Evolutionary conservation across 2,329 filamentous ascomycete species (phyloP).

Genomic region (Cladophialophora carrionii): DNA sequence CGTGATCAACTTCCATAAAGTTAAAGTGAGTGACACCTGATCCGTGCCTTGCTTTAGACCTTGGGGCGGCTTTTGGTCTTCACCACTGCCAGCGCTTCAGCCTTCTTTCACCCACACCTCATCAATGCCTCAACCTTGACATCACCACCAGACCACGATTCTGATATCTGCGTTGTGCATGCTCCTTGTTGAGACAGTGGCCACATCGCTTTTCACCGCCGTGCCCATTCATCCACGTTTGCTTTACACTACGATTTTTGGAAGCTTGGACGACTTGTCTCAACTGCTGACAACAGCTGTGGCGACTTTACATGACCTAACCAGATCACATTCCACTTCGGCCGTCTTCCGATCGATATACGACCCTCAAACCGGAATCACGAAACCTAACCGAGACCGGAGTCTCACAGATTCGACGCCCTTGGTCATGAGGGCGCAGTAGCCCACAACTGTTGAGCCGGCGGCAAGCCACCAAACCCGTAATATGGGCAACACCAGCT

Average conservation of each 20-base stretch:
- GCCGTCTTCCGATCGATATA: background rate
- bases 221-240: background rate
- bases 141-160: slow-evolving; percentile 4
- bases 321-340: background rate
- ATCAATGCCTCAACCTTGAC: slow-evolving; percentile 7
- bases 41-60: slow-evolving; percentile 9
- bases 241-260: background rate
- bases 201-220: background rate
- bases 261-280: slow-evolving; percentile 19
- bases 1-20: background rate
- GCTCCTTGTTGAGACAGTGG: background rate
- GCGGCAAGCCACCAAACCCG: slow-evolving; percentile 12
- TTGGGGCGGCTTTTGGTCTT: slow-evolving; percentile 13
- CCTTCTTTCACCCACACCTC: slow-evolving; percentile 14
- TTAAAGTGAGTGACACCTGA: slow-evolving; percentile 4
- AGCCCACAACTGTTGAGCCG: slow-evolving; percentile 19
- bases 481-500: slow-evolving; percentile 33
- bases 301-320: background rate
- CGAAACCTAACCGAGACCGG: background rate
- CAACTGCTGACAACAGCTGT: slow-evolving; percentile 24
- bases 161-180: background rate
- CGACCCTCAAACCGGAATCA: background rate
- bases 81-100: slow-evolving; percentile 15
- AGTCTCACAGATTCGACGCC: background rate
- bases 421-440: slow-evolving; percentile 27